These are phyloP conservation scores for Mucor racemosus DNA, from an alignment of 371 early-diverging fungal genomes.

Conservation along the genomic window DNA sequence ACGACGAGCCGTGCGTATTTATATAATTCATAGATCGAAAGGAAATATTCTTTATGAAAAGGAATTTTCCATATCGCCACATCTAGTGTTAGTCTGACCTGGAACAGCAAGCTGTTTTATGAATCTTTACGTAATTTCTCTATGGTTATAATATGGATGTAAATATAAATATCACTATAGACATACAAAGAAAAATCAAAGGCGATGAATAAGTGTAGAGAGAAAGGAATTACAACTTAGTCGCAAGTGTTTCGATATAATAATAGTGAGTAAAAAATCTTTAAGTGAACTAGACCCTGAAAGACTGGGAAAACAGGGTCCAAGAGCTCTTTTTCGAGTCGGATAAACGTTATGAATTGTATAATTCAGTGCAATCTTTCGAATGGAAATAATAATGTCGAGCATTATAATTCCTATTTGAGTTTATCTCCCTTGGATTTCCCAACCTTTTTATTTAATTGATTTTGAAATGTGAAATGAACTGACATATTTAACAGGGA, in stretches of 20 bases:
- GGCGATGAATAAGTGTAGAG: not conserved
- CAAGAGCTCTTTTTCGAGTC: conserved; percentile 2
- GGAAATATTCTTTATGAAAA: not conserved
- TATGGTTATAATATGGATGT: not conserved
- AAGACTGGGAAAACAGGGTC: not conserved
- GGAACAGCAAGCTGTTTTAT: not conserved
- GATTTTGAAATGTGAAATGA: not conserved
- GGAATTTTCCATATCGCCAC: not conserved
- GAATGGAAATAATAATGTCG: not conserved
- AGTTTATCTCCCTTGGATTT: not conserved
- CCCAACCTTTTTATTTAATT: not conserved
- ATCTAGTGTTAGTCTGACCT: not conserved
- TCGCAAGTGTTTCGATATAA: not conserved
- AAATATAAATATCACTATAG: not conserved
- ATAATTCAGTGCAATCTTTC: not conserved
- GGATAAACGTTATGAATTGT: not conserved
- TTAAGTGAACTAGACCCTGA: not conserved
- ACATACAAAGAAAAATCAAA: not conserved
- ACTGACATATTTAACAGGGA: not conserved
- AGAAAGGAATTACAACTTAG: not conserved
- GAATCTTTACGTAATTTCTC: not conserved
- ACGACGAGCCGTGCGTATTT: conserved; percentile 4
- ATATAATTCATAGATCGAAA: not conserved
- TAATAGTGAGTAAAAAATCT: not conserved
- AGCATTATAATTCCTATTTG: no score